These are phyloP conservation scores for Lentinula aciculospora DNA, from an alignment of 768 basidiomycete species.

Conservation along the genomic window DNA sequence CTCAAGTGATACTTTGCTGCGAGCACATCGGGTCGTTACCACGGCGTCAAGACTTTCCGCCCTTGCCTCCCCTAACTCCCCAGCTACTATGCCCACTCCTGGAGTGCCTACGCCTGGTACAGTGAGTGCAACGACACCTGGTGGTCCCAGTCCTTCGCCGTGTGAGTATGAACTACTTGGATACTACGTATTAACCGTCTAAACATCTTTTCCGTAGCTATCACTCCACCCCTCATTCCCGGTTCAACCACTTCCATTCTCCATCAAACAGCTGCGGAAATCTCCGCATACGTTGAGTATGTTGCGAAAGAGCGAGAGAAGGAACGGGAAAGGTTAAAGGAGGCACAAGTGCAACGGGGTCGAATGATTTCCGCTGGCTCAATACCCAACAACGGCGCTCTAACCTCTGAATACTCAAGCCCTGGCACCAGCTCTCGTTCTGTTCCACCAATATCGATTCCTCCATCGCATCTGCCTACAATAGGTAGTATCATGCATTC, in stretches of 20 bases:
- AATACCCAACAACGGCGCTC: slow-evolving; percentile 11
- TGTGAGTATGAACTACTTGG: neutral
- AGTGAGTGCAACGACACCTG: neutral
- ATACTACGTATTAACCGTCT: neutral
- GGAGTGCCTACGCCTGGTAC: slow-evolving; percentile 2
- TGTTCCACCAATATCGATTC: slow-evolving; percentile 3
- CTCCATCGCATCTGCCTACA: neutral
- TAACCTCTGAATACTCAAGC: slow-evolving; percentile 17
- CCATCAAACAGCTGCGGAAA: slow-evolving; percentile 49
- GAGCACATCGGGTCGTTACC: neutral
- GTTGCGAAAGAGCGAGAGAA: slow-evolving; percentile 72
- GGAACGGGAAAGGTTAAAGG: slow-evolving; percentile 68
- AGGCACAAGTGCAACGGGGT: slow-evolving; percentile 28
- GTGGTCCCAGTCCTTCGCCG: neutral
- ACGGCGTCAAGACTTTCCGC: neutral
- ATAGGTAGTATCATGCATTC: neutral
- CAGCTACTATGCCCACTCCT: slow-evolving; percentile 13
- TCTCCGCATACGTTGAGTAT: slow-evolving; percentile 68
- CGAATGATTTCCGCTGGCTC: slow-evolving; percentile 16
- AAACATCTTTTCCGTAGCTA: neutral
- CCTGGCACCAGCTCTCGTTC: neutral
- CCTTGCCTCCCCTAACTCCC: slow-evolving; percentile 10
- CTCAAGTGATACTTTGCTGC: neutral
- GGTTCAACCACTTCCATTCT: slow-evolving; percentile 26
- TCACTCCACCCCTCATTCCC: slow-evolving; percentile 15